These are phyloP conservation scores for Sistotremastrum niveocremeum DNA, from an alignment of 768 basidiomycete species.

Conservation along the genomic window DNA sequence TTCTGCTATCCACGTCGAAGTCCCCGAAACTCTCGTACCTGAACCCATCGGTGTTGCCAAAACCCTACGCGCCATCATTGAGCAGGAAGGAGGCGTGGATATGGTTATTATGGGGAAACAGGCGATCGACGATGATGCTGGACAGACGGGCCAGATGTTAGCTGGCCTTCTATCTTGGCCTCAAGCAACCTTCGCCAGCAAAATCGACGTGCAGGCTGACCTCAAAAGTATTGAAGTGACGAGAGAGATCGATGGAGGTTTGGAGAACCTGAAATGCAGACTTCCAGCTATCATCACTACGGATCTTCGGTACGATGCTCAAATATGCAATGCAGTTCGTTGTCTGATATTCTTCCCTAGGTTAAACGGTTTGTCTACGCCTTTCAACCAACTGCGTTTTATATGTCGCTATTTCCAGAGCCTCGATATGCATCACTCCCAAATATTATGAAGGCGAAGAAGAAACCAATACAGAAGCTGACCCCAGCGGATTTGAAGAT, in stretches of 20 bases:
- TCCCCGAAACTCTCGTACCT: conserved; percentile 55
- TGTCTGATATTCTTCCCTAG: conserved; percentile 20
- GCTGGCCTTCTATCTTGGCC: conserved; percentile 86
- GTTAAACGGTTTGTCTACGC: conserved; percentile 45
- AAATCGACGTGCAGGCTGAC: conserved; percentile 54
- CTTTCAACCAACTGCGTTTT: background rate
- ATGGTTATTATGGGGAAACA: conserved; percentile 96
- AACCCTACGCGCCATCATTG: conserved; percentile 64
- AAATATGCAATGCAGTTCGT: conserved; percentile 1
- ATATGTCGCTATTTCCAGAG: conserved; percentile 31
- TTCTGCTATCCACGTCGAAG: conserved; percentile 79
- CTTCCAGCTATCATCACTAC: conserved; percentile 86
- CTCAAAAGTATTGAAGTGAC: conserved; percentile 58
- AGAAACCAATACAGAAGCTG: conserved; percentile 85
- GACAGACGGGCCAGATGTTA: conserved; percentile 95
- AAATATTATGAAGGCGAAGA: conserved; percentile 99
- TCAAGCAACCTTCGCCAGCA: conserved; percentile 92
- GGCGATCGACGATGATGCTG: conserved; percentile 93
- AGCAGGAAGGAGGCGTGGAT: conserved; percentile 52
- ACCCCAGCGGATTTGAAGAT: conserved; percentile 67
- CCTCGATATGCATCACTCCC: conserved; percentile 96
- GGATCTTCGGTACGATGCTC: conserved; percentile 59
- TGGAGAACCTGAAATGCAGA: conserved; percentile 65
- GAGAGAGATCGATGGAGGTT: conserved; percentile 90
- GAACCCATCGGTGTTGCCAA: conserved; percentile 91